Evolutionary conservation across 2,329 filamentous ascomycete species (phyloP).

Genomic region (Verticillium zaregamsianum): DNA sequence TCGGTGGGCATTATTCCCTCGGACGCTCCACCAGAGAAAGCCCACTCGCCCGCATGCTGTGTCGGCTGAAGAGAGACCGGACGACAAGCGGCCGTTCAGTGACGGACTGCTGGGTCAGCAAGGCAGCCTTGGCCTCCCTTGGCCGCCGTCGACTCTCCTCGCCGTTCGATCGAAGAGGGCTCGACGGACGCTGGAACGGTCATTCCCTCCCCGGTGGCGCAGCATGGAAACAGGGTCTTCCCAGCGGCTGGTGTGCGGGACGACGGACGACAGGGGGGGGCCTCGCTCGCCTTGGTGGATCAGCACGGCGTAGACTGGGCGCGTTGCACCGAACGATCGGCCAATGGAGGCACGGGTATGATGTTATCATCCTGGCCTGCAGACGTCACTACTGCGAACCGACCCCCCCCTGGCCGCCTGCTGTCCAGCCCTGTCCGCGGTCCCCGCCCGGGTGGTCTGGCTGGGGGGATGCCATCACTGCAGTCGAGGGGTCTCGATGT

Average conservation of each 20-base stretch:
- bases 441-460: neutral
- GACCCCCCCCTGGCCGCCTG: neutral
- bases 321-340: neutral
- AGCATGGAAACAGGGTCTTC: neutral
- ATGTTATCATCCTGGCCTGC: neutral
- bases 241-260: neutral
- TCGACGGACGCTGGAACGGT: neutral
- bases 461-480: neutral
- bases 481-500: neutral
- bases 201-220: neutral
- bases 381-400: neutral
- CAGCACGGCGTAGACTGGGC: neutral
- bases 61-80: too few species aligned
- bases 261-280: neutral
- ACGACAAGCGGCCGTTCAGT: too few species aligned
- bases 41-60: too few species aligned
- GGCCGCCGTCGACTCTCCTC: neutral
- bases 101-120: too few species aligned
- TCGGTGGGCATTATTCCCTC: too few species aligned
- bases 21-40: too few species aligned
- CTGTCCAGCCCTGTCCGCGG: neutral
- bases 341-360: neutral
- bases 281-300: neutral
- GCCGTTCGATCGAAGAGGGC: neutral
- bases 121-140: neutral